A percentile compares a stretch with the other conserved stretches of the same genome.
Conservation (phyloP, 345 rosid species). For the Zanthoxylum bungeanum region DNA sequence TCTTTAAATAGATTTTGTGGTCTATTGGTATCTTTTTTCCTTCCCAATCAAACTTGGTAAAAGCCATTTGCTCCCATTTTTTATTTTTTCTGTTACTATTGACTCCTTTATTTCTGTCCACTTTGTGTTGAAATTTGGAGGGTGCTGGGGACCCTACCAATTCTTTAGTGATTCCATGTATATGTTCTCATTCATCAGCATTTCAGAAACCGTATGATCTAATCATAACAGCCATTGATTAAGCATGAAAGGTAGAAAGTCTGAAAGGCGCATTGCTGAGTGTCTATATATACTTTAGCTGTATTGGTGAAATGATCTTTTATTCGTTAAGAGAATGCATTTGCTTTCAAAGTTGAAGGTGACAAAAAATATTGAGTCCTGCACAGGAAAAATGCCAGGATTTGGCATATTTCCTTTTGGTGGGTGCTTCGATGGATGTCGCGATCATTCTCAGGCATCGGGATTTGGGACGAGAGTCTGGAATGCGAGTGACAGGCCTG, state of each 20-base stretch:
- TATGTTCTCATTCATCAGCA: slow-evolving; percentile 2
- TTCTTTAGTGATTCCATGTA: slow-evolving; percentile 11
- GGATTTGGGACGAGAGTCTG: slow-evolving; percentile 63
- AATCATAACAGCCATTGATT: slow-evolving; percentile 26
- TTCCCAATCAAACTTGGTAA: slow-evolving; percentile 19
- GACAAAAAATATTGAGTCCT: slow-evolving; percentile 35
- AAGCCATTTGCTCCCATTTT: slow-evolving; percentile 17
- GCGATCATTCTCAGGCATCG: slow-evolving; percentile 50
- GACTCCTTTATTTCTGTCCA: slow-evolving; percentile 16
- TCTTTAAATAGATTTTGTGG: slow-evolving; percentile 16
- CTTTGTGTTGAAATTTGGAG: slow-evolving; percentile 24
- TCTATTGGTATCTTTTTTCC: slow-evolving; percentile 9
- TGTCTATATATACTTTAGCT: slow-evolving; percentile 6
- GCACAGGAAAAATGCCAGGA: slow-evolving; percentile 35
- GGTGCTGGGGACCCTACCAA: slow-evolving; percentile 19
- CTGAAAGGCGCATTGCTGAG: not conserved
- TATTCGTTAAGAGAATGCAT: slow-evolving; percentile 15
- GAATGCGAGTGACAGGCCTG: slow-evolving; percentile 69
- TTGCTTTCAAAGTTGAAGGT: slow-evolving; percentile 31
- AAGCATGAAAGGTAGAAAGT: not conserved
- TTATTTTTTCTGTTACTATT: not conserved
- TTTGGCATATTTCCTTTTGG: slow-evolving; percentile 39
- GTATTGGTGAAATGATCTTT: not conserved
- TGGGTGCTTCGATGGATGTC: slow-evolving; percentile 74
- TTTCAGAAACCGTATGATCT: not conserved